These are phyloP conservation scores for Daedalea quercina DNA, from an alignment of 768 basidiomycete species.

Conservation along the genomic window DNA sequence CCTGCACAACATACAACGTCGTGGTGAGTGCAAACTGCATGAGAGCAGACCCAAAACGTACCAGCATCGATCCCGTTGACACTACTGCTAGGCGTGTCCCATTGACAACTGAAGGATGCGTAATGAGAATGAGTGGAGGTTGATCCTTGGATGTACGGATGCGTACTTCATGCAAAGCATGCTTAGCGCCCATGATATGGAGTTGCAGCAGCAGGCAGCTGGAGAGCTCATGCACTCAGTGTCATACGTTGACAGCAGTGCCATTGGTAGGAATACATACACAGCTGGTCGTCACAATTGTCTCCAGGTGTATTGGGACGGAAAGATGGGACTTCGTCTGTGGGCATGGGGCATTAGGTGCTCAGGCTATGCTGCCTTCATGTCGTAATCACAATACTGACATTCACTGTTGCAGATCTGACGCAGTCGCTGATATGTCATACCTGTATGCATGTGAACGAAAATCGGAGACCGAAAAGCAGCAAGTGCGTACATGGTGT, in stretches of 20 bases:
- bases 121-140: neutral
- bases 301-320: constrained; percentile 11
- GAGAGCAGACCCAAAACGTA: neutral
- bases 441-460: neutral
- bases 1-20: neutral
- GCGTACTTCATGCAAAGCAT: constrained; percentile 17
- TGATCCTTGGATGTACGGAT: neutral
- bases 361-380: neutral
- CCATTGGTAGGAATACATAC: neutral
- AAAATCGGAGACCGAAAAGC: neutral
- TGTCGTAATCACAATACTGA: neutral
- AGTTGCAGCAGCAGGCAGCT: constrained; percentile 15
- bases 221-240: no score
- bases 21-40: neutral
- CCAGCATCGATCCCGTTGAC: constrained; percentile 11
- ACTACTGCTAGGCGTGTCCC: neutral
- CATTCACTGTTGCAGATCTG: constrained; percentile 16
- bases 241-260: no score
- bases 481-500: neutral
- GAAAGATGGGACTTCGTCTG: constrained; percentile 5
- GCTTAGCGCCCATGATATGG: constrained; percentile 11
- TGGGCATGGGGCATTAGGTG: neutral
- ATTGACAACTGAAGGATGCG: constrained; percentile 10
- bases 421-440: constrained; percentile 5
- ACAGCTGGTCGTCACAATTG: constrained; percentile 13